Base-by-base conservation (phyloP, 106 monocot species). In the Cymbidium sinense region DNA sequence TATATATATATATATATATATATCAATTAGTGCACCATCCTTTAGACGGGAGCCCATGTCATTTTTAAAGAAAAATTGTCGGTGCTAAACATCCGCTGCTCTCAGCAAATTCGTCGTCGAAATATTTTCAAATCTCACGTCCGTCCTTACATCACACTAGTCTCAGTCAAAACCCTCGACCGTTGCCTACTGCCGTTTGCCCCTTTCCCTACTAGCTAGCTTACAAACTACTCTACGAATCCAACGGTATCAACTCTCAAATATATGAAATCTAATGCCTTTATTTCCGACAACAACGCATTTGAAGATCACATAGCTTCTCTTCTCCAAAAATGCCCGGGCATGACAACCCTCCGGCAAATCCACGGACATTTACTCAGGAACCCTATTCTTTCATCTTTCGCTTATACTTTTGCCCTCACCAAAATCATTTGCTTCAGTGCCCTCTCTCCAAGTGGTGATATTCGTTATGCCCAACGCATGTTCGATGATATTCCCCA, bases 301-400 rank as follows among this genome's bases (percentile, higher is more conserved):
- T 17, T 74, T 6, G 88, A 92, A 34, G 80, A 90, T 18, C 78
- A 62, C 43, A 43, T 90, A 17, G 64, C 84, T 11, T 78, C 78
- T 36, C 79, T 95, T 25, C 41, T 95, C 79, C 86, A 87, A 73
- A 62, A 72, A 87, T 95, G 95, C 82, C 77, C 86, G 18, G 74
- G 88, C 79, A 84, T 90, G 85, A 76, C 28, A 77, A 41, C 78
- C n/a, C 85, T 95, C 81, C 90, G 86, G 70, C 87, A 81, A 77
- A 85, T 88, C 81, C 95, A 95, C 55, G 95, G 81, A 31, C 81
- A 81, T 72, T 67, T 92, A 80, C 84, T 92, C 65, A 88, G 81
- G 43, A 44, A 34, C 64, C 84, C 85, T 8, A 47, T 39, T 51
- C 27, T 31, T 27, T 29, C 52, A 1, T 69, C 88, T 71, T 90